Evolutionary conservation across 768 basidiomycete genomes (phyloP).

Genomic region (Tricholoma matsutake): DNA sequence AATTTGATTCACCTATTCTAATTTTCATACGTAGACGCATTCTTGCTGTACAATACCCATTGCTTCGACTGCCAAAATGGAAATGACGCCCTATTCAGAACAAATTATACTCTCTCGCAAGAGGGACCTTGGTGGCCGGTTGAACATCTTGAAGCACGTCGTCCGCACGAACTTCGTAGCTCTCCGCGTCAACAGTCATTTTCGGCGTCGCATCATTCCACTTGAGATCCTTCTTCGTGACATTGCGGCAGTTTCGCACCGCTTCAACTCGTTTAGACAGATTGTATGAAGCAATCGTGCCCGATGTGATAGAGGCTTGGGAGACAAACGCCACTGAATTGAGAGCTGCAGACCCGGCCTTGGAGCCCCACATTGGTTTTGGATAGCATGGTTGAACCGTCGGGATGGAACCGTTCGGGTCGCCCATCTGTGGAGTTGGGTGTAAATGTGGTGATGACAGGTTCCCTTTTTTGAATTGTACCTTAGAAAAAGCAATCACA

Average conservation of each 20-base stretch:
- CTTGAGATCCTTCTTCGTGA: conserved; percentile 91
- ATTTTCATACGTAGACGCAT: background rate
- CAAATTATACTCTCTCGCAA: conserved; percentile 74
- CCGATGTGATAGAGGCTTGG: conserved; percentile 56
- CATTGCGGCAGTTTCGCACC: conserved; percentile 69
- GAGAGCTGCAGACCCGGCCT: conserved; percentile 72
- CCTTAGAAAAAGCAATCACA: conserved; percentile 88
- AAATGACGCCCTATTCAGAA: conserved; percentile 46
- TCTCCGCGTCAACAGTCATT: conserved; percentile 92
- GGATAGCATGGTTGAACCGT: conserved; percentile 87
- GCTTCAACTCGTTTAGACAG: conserved; percentile 72
- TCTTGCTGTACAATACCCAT: background rate
- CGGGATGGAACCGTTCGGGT: conserved; percentile 95
- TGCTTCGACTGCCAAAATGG: background rate
- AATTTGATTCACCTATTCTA: background rate
- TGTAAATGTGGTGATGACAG: background rate
- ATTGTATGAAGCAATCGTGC: conserved; percentile 60
- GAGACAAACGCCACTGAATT: conserved; percentile 90
- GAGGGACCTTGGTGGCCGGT: conserved; percentile 66
- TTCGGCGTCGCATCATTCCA: conserved; percentile 80
- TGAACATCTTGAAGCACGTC: conserved; percentile 72
- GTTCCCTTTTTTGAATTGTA: conserved; percentile 27
- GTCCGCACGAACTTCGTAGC: conserved; percentile 82
- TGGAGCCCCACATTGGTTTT: conserved; percentile 92
- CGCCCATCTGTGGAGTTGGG: conserved; percentile 70